These are phyloP conservation scores for Cronartium quercuum DNA, from an alignment of 1,284 basidiomycete genomes.

Conservation along the genomic window DNA sequence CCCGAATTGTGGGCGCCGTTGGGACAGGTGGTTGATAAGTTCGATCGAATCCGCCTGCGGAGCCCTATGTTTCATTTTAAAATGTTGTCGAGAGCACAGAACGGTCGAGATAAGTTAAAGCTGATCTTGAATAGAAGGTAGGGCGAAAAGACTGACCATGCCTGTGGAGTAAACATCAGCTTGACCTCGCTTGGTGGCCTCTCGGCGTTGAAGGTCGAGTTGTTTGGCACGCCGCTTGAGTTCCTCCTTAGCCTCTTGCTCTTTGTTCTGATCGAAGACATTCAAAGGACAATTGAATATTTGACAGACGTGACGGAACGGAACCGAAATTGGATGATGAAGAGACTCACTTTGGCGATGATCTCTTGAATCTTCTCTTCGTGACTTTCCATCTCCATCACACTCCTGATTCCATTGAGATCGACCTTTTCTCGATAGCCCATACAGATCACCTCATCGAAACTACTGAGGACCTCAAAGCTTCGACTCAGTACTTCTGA, in stretches of 20 bases:
- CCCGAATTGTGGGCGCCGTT: constrained; percentile 26
- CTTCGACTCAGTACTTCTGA: constrained; percentile 81
- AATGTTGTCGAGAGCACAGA: no score
- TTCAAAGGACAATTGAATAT: neutral
- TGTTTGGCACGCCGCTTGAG: constrained; percentile 96
- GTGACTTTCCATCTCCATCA: constrained; percentile 97
- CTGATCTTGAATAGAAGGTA: constrained; percentile 31
- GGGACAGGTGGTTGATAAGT: constrained; percentile 38
- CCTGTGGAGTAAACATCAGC: constrained; percentile 45
- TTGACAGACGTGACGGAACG: neutral
- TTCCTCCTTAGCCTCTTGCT: constrained; percentile 98
- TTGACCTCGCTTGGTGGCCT: constrained; percentile 70
- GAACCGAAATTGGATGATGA: neutral
- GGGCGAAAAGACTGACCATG: constrained; percentile 35
- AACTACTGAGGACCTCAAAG: constrained; percentile 92
- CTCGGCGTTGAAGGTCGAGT: constrained; percentile 93
- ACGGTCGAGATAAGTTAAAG: constrained; percentile 1
- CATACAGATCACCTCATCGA: constrained; percentile 91
- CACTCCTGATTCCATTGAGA: constrained; percentile 80
- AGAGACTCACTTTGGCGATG: constrained; percentile 69
- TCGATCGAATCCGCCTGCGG: constrained; percentile 40
- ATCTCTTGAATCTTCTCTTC: constrained; percentile 99
- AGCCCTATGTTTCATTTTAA: no score
- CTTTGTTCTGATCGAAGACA: constrained; percentile 71
- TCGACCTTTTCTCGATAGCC: constrained; percentile 93